phyloP scores from a whole-genome alignment of 495 filamentous ascomycete genomes.

The Neurospora intermedia region DNA sequence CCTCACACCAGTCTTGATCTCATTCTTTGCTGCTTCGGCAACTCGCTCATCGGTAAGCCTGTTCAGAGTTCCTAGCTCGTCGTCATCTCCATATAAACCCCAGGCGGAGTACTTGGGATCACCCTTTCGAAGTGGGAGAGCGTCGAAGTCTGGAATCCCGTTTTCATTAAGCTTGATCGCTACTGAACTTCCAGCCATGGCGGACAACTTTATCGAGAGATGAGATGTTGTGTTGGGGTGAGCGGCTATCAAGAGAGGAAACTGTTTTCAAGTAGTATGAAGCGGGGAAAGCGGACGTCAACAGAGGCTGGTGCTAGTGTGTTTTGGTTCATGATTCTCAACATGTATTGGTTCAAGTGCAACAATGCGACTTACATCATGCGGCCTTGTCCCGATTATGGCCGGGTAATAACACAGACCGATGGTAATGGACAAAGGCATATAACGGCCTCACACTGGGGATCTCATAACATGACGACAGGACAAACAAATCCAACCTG shows the following conservation, averaged over 20 bases:
- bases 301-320: background rate
- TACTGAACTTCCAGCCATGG: background rate
- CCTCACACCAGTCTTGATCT: constrained; percentile 41
- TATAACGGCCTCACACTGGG: background rate
- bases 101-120: constrained; percentile 37
- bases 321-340: background rate
- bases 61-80: constrained; percentile 39
- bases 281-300: background rate
- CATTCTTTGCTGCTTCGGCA: constrained; percentile 32
- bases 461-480: background rate
- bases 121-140: constrained; percentile 29
- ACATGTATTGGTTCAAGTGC: background rate
- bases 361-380: background rate
- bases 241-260: too few species aligned
- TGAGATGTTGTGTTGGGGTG: background rate
- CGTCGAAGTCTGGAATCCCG: constrained; percentile 33
- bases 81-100: constrained; percentile 38
- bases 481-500: background rate
- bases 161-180: constrained; percentile 27
- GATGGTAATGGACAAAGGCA: background rate
- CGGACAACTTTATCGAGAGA: background rate
- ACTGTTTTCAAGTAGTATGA: background rate
- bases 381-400: background rate
- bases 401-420: background rate
- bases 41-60: constrained; percentile 32